Evolutionary conservation across 2,329 filamentous ascomycete species (phyloP).

Genomic region (Hymenoscyphus fructigenus): DNA sequence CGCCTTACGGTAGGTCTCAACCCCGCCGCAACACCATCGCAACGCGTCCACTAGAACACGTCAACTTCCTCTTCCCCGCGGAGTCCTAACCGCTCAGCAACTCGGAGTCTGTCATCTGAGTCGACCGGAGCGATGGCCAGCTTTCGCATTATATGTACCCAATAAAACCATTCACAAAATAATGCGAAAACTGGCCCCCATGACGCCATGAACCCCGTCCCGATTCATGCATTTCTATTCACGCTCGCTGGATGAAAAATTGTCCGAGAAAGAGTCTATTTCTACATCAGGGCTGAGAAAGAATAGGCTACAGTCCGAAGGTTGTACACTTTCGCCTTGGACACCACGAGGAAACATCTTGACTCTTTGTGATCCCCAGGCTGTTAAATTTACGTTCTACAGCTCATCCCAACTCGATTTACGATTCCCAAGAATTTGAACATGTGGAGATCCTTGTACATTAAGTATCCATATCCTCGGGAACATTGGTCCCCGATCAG

Average conservation of each 20-base stretch:
- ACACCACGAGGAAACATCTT: too few relatives aligned
- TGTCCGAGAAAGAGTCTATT: neutral
- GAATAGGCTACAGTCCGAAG: slow-evolving; percentile 5
- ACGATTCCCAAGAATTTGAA: neutral
- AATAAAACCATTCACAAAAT: neutral
- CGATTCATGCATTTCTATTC: neutral
- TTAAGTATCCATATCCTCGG: neutral
- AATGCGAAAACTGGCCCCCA: neutral
- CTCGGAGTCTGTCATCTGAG: neutral
- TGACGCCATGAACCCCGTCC: neutral
- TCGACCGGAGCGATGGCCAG: too few relatives aligned
- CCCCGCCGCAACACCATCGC: neutral
- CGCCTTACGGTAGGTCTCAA: neutral
- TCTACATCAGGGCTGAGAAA: slow-evolving; percentile 3
- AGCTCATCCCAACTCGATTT: neutral
- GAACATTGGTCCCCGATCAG: neutral
- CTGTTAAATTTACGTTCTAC: neutral
- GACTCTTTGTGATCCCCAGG: neutral
- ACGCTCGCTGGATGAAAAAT: neutral
- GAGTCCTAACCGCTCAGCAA: neutral
- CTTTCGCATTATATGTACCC: neutral
- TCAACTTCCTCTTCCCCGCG: neutral
- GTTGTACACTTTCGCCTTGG: neutral
- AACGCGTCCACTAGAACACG: neutral
- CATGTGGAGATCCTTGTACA: neutral